Percentiles rank a stretch among this genome's conserved stretches.
These are phyloP conservation scores for Trichoderma harzianum DNA, from an alignment of 2,329 filamentous ascomycete genomes.

Conservation along the genomic window DNA sequence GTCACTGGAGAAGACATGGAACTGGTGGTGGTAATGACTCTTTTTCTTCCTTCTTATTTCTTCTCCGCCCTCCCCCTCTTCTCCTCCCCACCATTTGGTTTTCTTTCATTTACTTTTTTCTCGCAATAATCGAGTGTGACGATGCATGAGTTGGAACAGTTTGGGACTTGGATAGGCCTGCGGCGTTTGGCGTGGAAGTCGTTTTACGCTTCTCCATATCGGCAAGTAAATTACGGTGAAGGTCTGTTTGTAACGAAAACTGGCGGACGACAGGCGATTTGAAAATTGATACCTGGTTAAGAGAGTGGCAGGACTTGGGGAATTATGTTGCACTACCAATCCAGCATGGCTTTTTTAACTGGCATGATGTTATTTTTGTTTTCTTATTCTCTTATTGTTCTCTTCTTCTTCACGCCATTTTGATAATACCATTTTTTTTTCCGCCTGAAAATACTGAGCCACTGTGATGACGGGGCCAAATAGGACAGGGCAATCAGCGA, in stretches of 20 bases:
- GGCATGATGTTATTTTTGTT: neutral
- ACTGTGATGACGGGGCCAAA: neutral
- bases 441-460: neutral
- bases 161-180: conserved; percentile 20
- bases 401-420: neutral
- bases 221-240: conserved; percentile 14
- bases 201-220: conserved; percentile 17
- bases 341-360: conserved; percentile 6
- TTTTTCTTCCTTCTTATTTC: neutral
- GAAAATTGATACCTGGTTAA: conserved; percentile 18
- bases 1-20: conserved; percentile 32
- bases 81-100: neutral
- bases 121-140: conserved; percentile 17
- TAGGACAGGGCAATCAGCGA: neutral
- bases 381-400: neutral
- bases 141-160: conserved; percentile 12
- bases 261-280: conserved; percentile 11
- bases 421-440: neutral
- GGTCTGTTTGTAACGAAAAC: conserved; percentile 15
- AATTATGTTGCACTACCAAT: conserved; percentile 7
- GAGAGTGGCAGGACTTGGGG: neutral
- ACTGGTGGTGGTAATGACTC: conserved; percentile 22
- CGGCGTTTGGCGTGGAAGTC: conserved; percentile 20
- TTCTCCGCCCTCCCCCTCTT: neutral
- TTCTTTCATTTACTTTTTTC: conserved; percentile 1